phyloP scores from a whole-genome alignment of 2,329 filamentous ascomycete species.

The Ophiostoma ulmi region DNA sequence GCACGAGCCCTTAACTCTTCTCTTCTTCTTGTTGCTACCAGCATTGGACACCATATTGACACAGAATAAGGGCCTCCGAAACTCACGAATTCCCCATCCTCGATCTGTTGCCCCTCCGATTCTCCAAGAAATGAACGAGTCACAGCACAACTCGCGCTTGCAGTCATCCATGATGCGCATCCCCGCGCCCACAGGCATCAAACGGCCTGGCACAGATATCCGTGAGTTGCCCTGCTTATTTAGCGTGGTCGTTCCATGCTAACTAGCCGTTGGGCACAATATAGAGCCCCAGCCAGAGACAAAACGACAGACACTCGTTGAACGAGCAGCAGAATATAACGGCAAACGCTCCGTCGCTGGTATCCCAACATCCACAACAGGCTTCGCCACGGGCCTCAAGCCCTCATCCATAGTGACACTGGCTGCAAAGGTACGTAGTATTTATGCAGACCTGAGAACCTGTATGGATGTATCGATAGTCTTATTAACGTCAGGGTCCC shows the following conservation, averaged over 20 bases:
- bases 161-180: slow-evolving; percentile 30
- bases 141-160: slow-evolving; percentile 54
- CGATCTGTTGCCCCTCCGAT: slow-evolving; percentile 26
- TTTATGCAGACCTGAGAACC: background rate
- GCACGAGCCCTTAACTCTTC: too few species aligned
- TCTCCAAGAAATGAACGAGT: slow-evolving; percentile 54
- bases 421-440: slow-evolving; percentile 17
- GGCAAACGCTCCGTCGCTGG: slow-evolving; percentile 38
- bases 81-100: slow-evolving; percentile 29
- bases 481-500: background rate
- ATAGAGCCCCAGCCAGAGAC: slow-evolving; percentile 48
- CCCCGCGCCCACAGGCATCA: slow-evolving; percentile 41
- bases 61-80: slow-evolving; percentile 21
- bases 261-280: background rate
- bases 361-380: slow-evolving; percentile 30
- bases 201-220: slow-evolving; percentile 40
- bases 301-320: slow-evolving; percentile 56
- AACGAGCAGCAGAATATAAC: slow-evolving; percentile 49
- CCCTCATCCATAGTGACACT: slow-evolving; percentile 33
- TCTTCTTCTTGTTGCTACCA: background rate
- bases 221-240: slow-evolving; percentile 27
- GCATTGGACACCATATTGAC: background rate
- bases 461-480: background rate
- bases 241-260: background rate
- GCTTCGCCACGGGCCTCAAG: slow-evolving; percentile 42